phyloP scores from a whole-genome alignment of 176 grass and related monocot genomes.

The Musa troglodytarum region DNA sequence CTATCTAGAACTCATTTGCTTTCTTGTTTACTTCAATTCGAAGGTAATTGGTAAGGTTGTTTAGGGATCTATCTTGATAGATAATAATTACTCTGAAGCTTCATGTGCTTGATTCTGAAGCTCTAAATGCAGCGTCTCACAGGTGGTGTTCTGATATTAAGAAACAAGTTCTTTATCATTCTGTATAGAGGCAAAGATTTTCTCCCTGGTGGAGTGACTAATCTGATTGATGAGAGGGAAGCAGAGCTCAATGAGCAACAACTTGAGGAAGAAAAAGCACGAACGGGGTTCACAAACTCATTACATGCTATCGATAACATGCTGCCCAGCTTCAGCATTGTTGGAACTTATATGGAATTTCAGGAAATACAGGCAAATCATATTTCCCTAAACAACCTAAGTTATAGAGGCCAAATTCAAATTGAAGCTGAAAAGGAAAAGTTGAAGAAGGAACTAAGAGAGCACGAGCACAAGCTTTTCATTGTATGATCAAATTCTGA shows the following conservation, averaged over 20 bases:
- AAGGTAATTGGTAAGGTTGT: background rate
- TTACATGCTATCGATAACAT: slow-evolving; percentile 28
- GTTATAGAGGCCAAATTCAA: slow-evolving; percentile 21
- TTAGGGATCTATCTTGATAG: background rate
- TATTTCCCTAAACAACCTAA: slow-evolving; percentile 23
- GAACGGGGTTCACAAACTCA: slow-evolving; percentile 37
- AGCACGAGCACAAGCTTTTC: slow-evolving; percentile 49
- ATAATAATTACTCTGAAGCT: slow-evolving; percentile 18
- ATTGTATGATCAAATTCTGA: slow-evolving; percentile 42
- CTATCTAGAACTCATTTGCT: background rate
- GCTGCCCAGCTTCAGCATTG: slow-evolving; percentile 32
- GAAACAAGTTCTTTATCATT: slow-evolving; percentile 87
- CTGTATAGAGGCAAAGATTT: slow-evolving; percentile 98
- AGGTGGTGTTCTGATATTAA: slow-evolving; percentile 82
- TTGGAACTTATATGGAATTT: slow-evolving; percentile 60
- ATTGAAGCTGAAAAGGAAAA: slow-evolving; percentile 55
- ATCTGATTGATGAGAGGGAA: slow-evolving; percentile 48
- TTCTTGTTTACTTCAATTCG: background rate
- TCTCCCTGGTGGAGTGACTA: slow-evolving; percentile 51
- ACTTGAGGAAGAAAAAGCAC: slow-evolving; percentile 70
- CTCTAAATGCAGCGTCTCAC: slow-evolving; percentile 78
- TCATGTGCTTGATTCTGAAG: slow-evolving; percentile 36
- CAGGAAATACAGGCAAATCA: slow-evolving; percentile 44
- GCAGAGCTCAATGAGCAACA: slow-evolving; percentile 47
- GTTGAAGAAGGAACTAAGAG: slow-evolving; percentile 67